Evolutionary conservation across 441 rosid genomes (phyloP).

Genomic region (Pelargonium fulgidum): DNA sequence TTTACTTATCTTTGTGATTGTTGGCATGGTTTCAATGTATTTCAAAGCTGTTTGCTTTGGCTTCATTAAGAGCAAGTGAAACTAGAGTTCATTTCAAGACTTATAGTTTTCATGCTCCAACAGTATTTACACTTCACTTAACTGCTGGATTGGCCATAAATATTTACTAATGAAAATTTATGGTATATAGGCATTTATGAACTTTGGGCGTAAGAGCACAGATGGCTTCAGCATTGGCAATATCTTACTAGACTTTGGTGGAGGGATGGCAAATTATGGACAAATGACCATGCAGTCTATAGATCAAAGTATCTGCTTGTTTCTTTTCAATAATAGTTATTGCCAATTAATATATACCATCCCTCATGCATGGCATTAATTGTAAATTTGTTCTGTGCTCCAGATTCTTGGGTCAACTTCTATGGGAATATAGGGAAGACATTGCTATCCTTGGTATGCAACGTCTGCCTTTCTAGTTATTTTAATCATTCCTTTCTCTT

Average conservation of each 20-base stretch:
- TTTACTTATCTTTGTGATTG: not conserved
- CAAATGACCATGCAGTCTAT: conserved; percentile 76
- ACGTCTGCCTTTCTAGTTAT: not conserved
- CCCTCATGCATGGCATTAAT: conserved; percentile 13
- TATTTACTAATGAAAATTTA: not conserved
- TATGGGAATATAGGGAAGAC: conserved; percentile 92
- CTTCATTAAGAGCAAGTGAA: not conserved
- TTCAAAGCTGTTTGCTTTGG: not conserved
- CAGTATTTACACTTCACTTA: not conserved
- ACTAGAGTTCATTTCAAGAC: not conserved
- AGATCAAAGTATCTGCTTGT: conserved; percentile 59
- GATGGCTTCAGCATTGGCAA: conserved; percentile 87
- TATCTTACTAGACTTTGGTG: conserved; percentile 76
- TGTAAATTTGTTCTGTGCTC: conserved; percentile 12
- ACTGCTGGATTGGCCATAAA: not conserved
- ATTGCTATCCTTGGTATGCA: conserved; percentile 65
- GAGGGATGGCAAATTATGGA: conserved; percentile 64
- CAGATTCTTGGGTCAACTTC: conserved; percentile 96
- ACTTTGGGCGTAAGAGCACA: conserved; percentile 80
- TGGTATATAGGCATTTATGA: conserved; percentile 61
- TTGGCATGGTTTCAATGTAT: not conserved
- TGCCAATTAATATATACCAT: conserved; percentile 7
- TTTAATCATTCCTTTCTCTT: not conserved
- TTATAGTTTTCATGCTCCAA: not conserved
- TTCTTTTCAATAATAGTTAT: not conserved